Conservation (phyloP, 2,329 filamentous ascomycete species). For the Zarea fungicola region DNA sequence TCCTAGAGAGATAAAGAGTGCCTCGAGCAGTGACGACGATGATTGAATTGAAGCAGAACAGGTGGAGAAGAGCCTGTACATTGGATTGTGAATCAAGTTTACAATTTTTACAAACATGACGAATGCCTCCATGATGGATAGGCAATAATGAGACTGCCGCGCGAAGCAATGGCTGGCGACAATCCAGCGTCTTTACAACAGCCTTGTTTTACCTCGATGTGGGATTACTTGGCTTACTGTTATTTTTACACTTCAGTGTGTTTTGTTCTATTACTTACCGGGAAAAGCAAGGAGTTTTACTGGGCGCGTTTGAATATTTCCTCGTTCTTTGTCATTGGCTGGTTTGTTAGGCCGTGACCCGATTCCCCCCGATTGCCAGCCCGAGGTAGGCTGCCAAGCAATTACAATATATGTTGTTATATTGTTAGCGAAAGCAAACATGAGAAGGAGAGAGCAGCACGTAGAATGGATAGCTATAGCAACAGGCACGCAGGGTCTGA, state of each 20-base stretch:
- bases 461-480: neutral
- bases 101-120: no score
- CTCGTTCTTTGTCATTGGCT: neutral
- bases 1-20: constrained; percentile 27
- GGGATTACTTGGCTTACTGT: neutral
- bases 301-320: constrained; percentile 1
- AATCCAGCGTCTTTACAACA: no score
- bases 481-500: neutral
- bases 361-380: constrained; percentile 1
- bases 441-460: neutral
- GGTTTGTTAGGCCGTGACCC: neutral
- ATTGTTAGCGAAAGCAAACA: constrained; percentile 1
- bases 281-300: constrained; percentile 2
- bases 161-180: no score
- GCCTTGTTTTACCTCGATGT: no score
- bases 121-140: no score
- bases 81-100: no score
- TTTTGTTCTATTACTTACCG: neutral
- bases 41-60: neutral
- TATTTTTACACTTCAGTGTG: neutral
- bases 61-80: neutral
- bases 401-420: neutral
- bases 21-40: constrained; percentile 17
- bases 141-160: no score
- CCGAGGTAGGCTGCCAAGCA: neutral